Evolutionary conservation across 1,284 basidiomycete species (phyloP).

Genomic region (Cerioporus squamosus): DNA sequence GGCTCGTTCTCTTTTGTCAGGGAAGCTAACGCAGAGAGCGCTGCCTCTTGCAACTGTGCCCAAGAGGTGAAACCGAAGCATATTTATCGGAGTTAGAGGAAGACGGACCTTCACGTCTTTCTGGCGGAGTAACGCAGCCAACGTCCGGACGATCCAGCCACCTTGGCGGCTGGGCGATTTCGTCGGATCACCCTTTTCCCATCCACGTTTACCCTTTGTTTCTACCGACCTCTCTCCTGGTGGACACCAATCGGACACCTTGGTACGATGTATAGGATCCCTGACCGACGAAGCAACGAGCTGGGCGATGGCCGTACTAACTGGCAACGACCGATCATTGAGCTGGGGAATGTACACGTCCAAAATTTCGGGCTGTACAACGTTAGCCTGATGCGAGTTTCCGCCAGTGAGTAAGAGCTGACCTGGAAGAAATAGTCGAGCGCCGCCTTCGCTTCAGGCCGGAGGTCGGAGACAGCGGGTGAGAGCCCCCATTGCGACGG

Average conservation of each 20-base stretch:
- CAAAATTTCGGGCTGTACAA: conserved; percentile 55
- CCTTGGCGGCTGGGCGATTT: conserved; percentile 49
- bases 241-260: conserved; percentile 69
- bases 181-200: conserved; percentile 58
- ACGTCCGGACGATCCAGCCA: conserved; percentile 60
- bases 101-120: conserved; percentile 56
- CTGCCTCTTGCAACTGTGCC: conserved; percentile 69
- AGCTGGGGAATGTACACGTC: conserved; percentile 72
- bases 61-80: neutral
- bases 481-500: conserved; percentile 69
- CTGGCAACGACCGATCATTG: conserved; percentile 42
- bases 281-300: conserved; percentile 59
- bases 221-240: conserved; percentile 55
- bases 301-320: conserved; percentile 56
- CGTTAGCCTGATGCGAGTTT: conserved; percentile 1
- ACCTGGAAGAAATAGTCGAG: conserved; percentile 68
- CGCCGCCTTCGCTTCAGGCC: conserved; percentile 56
- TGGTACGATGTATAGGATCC: conserved; percentile 54
- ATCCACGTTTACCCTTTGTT: conserved; percentile 64
- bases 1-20: conserved; percentile 67
- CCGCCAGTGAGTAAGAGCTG: neutral
- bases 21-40: conserved; percentile 69
- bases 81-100: neutral
- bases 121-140: conserved; percentile 51
- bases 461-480: conserved; percentile 45